Percentiles rank a stretch among this genome's conserved stretches.
Conservation (phyloP, 2,329 filamentous ascomycete species). For the Cordyceps javanica region DNA sequence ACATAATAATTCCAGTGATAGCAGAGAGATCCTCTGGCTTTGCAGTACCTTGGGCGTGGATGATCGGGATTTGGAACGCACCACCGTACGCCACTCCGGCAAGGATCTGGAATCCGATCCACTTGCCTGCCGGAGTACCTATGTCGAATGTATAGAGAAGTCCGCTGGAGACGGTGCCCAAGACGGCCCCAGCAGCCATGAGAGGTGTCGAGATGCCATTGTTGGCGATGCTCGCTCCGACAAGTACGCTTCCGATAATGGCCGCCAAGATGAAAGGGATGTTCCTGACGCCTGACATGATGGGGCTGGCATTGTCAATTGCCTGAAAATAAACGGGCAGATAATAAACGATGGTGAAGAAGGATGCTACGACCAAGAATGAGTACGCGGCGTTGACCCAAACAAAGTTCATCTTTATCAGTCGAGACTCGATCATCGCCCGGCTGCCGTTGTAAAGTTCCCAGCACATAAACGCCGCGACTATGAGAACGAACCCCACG, state of each 20-base stretch:
- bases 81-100: conserved; percentile 34
- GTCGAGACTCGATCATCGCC: conserved; percentile 29
- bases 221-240: background rate
- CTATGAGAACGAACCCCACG: conserved; percentile 22
- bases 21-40: conserved; percentile 20
- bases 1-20: conserved; percentile 3
- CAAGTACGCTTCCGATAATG: background rate
- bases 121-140: conserved; percentile 25
- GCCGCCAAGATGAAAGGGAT: conserved; percentile 26
- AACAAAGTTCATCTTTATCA: conserved; percentile 22
- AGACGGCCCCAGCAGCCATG: background rate
- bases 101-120: conserved; percentile 43
- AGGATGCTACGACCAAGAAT: background rate
- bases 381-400: background rate
- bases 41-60: conserved; percentile 30
- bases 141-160: conserved; percentile 31
- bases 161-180: conserved; percentile 17
- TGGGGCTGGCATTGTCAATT: conserved; percentile 28
- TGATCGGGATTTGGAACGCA: conserved; percentile 37
- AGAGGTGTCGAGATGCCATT: conserved; percentile 6
- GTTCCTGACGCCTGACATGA: conserved; percentile 28
- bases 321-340: conserved; percentile 28
- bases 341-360: conserved; percentile 23
- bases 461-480: conserved; percentile 25
- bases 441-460: conserved; percentile 31